Evolutionary conservation across 257 asterid genomes (phyloP).

Genomic region (Henckelia pumila): DNA sequence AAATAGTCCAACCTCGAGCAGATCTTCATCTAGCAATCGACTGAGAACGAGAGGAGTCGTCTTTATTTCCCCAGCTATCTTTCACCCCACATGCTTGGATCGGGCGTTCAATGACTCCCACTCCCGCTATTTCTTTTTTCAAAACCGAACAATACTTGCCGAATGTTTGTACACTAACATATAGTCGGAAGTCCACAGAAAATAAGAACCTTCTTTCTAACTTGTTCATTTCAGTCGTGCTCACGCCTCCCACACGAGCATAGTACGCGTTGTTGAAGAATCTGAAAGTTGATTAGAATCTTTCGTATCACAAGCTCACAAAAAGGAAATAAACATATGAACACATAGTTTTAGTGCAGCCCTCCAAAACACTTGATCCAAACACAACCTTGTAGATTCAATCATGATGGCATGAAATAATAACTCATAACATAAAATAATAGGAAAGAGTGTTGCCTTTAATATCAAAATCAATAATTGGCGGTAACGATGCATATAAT

Average conservation of each 20-base stretch:
- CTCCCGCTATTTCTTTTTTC: constrained; percentile 46
- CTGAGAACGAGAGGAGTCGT: constrained; percentile 48
- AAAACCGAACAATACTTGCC: constrained; percentile 57
- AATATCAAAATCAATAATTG: not conserved
- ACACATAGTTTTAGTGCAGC: not conserved
- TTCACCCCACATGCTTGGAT: constrained; percentile 56
- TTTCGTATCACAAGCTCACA: constrained; percentile 2
- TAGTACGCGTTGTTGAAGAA: constrained; percentile 84
- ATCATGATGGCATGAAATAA: not conserved
- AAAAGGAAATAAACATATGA: too few relatives aligned
- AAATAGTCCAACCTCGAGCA: not conserved
- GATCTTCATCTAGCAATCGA: constrained; percentile 50
- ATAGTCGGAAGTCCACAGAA: constrained; percentile 64
- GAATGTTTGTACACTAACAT: constrained; percentile 58
- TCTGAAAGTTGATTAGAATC: constrained; percentile 36
- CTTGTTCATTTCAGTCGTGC: constrained; percentile 76
- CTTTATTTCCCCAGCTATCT: constrained; percentile 66
- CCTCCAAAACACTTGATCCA: not conserved
- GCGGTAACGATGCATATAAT: not conserved
- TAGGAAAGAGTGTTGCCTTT: not conserved
- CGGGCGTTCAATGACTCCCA: constrained; percentile 48
- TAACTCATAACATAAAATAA: not conserved
- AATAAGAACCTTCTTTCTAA: constrained; percentile 79
- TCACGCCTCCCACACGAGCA: constrained; percentile 89
- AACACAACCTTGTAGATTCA: not conserved